phyloP scores from a whole-genome alignment of 352 stramenopile genomes.

The Globisporangium viniferum region DNA sequence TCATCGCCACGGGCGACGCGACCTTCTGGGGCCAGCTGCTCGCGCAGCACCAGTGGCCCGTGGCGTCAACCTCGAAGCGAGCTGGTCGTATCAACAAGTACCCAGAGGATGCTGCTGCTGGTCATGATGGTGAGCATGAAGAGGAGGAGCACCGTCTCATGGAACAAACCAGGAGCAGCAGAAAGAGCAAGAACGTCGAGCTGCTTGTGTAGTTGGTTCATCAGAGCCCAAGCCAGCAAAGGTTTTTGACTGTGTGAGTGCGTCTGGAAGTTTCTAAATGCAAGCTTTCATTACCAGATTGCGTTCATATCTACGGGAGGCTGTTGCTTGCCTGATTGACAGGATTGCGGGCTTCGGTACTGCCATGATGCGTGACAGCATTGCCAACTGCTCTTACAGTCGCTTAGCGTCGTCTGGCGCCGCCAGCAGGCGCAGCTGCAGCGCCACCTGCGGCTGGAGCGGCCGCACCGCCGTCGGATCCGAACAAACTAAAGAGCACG shows the following conservation, averaged over 20 bases:
- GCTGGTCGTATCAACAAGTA: conserved; percentile 2
- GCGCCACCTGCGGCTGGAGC: conserved; percentile 34
- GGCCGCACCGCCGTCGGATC: conserved; percentile 38
- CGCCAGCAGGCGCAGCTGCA: conserved; percentile 20
- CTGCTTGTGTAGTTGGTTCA: background rate
- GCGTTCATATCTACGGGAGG: background rate
- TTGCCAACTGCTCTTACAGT: background rate
- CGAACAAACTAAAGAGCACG: conserved; percentile 71
- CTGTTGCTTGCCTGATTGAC: background rate
- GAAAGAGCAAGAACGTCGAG: conserved; percentile 2
- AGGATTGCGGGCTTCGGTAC: background rate
- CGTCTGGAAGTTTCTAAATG: background rate
- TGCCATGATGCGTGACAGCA: background rate
- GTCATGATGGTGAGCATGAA: conserved; percentile 5
- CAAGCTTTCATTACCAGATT: conserved; percentile 1
- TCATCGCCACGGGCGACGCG: conserved; percentile 69
- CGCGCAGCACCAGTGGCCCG: conserved; percentile 55
- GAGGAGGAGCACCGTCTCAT: conserved; percentile 15
- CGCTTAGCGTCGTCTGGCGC: conserved; percentile 36
- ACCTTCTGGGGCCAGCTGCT: conserved; percentile 72
- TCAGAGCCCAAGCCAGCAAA: background rate
- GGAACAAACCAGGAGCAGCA: background rate
- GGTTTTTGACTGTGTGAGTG: background rate
- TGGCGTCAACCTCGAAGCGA: conserved; percentile 15
- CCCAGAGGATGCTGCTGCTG: background rate